Evolutionary conservation across 345 rosid species (phyloP).

Genomic region (sweet orange (Citrus sinensis)): DVS_A1.0 CM039162.1:29353001-29353500

Average conservation of each 20-base stretch:
- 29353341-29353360: not conserved
- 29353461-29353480: conserved; percentile 5
- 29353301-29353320: not conserved
- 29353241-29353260: not conserved
- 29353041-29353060: not conserved
- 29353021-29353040: not conserved
- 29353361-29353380: not conserved
- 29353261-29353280: not conserved
- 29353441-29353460: not conserved
- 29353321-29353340: not conserved
- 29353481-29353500: conserved; percentile 8
- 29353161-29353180: not conserved
- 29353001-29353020: not conserved
- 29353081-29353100: not conserved
- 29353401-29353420: not conserved
- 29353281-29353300: not conserved
- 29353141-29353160: not conserved
- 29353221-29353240: not conserved
- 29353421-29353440: not conserved
- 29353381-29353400: not conserved
- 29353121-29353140: not conserved
- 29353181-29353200: not conserved
- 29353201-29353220: no score
- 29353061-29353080: not conserved
- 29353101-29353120: not conserved